Conservation (phyloP, 768 basidiomycete species). For the Porpolomopsis calyptriformis region DNA sequence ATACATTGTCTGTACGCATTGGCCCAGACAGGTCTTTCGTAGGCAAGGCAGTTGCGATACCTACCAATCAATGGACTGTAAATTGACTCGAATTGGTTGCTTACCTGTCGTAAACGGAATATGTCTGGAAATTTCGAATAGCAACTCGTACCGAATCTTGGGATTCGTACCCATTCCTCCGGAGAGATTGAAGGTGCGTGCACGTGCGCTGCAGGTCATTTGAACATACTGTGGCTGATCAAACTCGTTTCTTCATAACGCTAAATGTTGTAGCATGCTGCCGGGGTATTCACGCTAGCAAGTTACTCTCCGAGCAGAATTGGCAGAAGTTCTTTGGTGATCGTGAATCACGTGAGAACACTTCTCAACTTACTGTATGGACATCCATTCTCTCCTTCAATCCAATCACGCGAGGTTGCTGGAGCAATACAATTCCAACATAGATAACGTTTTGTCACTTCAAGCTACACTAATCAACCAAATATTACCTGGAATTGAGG, state of each 20-base stretch:
- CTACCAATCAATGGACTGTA: not conserved
- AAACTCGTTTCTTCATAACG: no score
- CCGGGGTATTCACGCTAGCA: no score
- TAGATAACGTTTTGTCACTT: slow-evolving; percentile 34
- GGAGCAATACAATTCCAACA: slow-evolving; percentile 39
- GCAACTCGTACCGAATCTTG: not conserved
- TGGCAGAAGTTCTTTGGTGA: no score
- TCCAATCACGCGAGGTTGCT: slow-evolving; percentile 38
- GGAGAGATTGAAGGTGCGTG: no score
- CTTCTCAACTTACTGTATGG: slow-evolving; percentile 18
- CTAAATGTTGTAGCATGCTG: no score
- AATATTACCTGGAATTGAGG: slow-evolving; percentile 47
- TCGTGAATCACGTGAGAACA: not conserved
- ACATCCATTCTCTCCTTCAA: slow-evolving; percentile 31
- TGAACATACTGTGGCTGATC: no score
- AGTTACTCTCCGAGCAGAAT: no score
- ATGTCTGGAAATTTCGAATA: not conserved
- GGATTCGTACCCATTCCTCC: no score
- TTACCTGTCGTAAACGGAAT: not conserved
- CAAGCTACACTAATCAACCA: slow-evolving; percentile 44
- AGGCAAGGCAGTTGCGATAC: not conserved
- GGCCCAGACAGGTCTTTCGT: not conserved
- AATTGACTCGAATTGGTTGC: not conserved
- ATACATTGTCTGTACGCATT: not conserved
- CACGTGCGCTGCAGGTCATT: no score